These are phyloP conservation scores for Amphicarpaea edgeworthii DNA, from an alignment of 306 rosid genomes.

Conservation along the genomic window DNA sequence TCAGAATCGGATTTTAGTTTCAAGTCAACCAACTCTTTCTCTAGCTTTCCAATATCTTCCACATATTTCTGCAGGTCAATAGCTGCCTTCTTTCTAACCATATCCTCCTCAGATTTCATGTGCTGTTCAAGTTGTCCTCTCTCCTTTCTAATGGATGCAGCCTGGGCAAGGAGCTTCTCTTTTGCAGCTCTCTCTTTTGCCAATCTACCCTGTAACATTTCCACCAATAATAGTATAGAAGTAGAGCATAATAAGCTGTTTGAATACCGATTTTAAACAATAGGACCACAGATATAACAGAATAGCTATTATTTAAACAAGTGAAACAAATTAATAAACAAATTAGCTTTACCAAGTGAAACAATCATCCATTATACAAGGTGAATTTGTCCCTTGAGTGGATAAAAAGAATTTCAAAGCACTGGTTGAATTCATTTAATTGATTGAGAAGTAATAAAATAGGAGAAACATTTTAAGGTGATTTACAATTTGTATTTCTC, in stretches of 20 bases:
- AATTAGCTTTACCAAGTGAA: background rate
- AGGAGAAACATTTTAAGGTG: background rate
- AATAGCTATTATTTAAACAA: constrained; percentile 6
- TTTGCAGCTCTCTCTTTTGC: constrained; percentile 54
- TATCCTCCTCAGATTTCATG: constrained; percentile 57
- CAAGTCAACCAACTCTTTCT: constrained; percentile 53
- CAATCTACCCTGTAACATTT: constrained; percentile 57
- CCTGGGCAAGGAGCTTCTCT: constrained; percentile 60
- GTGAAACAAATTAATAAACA: too few species aligned
- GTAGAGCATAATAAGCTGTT: constrained; percentile 17
- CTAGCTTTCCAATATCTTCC: constrained; percentile 58
- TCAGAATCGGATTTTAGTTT: constrained; percentile 50
- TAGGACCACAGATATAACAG: constrained; percentile 1
- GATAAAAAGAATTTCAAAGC: constrained; percentile 2
- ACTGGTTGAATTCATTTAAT: constrained; percentile 24
- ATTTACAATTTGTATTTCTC: background rate
- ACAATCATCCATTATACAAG: constrained; percentile 10
- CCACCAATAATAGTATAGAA: constrained; percentile 26
- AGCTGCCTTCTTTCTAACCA: constrained; percentile 58
- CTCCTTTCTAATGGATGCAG: constrained; percentile 56
- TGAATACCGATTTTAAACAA: constrained; percentile 37
- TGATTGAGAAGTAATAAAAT: constrained; percentile 22
- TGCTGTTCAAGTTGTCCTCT: constrained; percentile 51
- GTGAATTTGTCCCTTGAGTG: background rate
- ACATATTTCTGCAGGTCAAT: constrained; percentile 48